These are phyloP conservation scores for Penicillium roqueforti DNA, from an alignment of 495 filamentous ascomycete genomes.

Conservation along the genomic window DNA sequence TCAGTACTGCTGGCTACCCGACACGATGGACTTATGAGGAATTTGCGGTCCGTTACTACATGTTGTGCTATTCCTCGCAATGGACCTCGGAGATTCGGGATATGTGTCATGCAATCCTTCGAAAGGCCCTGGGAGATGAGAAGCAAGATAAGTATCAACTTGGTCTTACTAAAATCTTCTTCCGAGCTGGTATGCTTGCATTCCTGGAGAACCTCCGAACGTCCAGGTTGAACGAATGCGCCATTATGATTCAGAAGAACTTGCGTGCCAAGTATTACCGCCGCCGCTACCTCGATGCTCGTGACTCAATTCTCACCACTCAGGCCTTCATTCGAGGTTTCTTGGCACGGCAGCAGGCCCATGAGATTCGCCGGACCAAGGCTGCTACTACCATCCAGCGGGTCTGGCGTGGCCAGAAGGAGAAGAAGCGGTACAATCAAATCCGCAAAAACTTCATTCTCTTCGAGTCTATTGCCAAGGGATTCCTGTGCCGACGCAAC, in stretches of 20 bases:
- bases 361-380: constrained; percentile 75
- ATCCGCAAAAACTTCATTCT: constrained; percentile 79
- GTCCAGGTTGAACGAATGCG: constrained; percentile 83
- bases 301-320: constrained; percentile 71
- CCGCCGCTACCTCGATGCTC: constrained; percentile 82
- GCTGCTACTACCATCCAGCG: constrained; percentile 92
- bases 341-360: constrained; percentile 69
- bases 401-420: constrained; percentile 87
- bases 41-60: constrained; percentile 96
- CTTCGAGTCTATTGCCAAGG: constrained; percentile 85
- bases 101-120: constrained; percentile 89
- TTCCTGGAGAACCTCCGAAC: constrained; percentile 94
- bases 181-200: constrained; percentile 97
- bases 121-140: constrained; percentile 81
- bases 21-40: constrained; percentile 99
- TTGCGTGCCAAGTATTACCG: constrained; percentile 92
- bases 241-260: constrained; percentile 99
- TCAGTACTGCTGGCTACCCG: constrained; percentile 96
- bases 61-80: constrained; percentile 84
- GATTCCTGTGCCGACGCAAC: constrained; percentile 78
- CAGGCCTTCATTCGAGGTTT: constrained; percentile 73
- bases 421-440: constrained; percentile 68
- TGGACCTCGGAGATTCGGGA: constrained; percentile 93
- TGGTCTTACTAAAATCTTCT: constrained; percentile 97
- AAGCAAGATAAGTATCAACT: constrained; percentile 94